Conservation (phyloP, 768 basidiomycete genomes). For the Amanita thiersii region DNA sequence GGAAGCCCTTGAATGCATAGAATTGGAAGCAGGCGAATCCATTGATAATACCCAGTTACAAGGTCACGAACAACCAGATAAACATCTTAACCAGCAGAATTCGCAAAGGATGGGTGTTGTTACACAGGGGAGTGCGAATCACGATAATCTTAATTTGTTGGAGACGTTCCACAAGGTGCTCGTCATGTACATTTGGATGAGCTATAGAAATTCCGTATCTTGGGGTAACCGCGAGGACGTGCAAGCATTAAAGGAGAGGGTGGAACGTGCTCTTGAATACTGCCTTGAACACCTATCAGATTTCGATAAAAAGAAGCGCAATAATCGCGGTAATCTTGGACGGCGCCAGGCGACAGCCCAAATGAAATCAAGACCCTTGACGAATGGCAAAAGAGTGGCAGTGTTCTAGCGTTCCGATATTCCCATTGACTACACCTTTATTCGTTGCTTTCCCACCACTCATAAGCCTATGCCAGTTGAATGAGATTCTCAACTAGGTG, state of each 20-base stretch:
- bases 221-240: constrained; percentile 54
- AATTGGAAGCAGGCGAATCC: constrained; percentile 28
- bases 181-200: constrained; percentile 81
- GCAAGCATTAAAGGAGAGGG: constrained; percentile 43
- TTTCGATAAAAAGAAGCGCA: too few relatives aligned
- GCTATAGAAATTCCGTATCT: constrained; percentile 57
- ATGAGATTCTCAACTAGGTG: too few relatives aligned
- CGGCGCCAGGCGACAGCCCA: too few relatives aligned
- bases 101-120: too few relatives aligned
- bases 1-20: constrained; percentile 31
- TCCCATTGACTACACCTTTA: too few relatives aligned
- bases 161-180: constrained; percentile 75
- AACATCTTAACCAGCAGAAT: not conserved
- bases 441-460: too few relatives aligned
- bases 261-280: constrained; percentile 66
- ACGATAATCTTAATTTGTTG: constrained; percentile 24
- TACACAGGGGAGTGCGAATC: constrained; percentile 8
- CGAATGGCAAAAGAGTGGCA: too few relatives aligned
- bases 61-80: not conserved
- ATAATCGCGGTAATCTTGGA: too few relatives aligned
- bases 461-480: too few relatives aligned
- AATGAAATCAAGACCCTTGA: too few relatives aligned
- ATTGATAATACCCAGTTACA: too few relatives aligned
- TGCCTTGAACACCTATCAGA: constrained; percentile 12
- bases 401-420: too few relatives aligned